Evolutionary conservation across 331 rosid species (phyloP).

Genomic region (Prunus yedoensis): DNA sequence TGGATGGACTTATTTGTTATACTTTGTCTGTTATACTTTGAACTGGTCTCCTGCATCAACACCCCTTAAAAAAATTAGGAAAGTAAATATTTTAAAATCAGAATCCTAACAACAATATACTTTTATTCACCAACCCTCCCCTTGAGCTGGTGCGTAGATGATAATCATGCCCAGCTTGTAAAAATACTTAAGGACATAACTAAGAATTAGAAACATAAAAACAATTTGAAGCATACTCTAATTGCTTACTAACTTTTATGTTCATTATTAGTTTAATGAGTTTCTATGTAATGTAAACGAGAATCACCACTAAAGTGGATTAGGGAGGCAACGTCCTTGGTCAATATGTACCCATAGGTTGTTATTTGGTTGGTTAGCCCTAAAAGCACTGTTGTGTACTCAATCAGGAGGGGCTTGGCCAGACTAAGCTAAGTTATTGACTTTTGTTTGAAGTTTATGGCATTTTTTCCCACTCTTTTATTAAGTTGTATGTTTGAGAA

Average conservation of each 20-base stretch:
- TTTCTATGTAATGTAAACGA: neutral
- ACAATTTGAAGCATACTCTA: neutral
- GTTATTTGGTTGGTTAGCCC: neutral
- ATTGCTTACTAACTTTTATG: neutral
- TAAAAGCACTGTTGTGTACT: neutral
- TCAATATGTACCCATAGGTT: neutral
- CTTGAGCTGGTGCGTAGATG: neutral
- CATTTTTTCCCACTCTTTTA: neutral
- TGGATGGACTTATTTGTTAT: no score
- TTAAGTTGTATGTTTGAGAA: neutral
- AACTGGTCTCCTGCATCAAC: no score
- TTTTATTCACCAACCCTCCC: neutral
- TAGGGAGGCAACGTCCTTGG: neutral
- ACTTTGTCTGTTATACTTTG: no score
- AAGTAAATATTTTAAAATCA: neutral
- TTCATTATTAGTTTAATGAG: neutral
- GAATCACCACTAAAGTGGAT: neutral
- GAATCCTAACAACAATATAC: neutral
- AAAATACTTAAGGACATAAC: neutral
- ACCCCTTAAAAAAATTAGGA: neutral
- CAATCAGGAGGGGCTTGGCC: neutral
- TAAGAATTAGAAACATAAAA: neutral
- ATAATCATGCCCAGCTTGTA: neutral
- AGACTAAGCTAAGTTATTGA: neutral
- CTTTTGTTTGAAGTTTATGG: neutral